A percentile compares a stretch with the other conserved stretches of the same genome.
Evolutionary conservation across 1,139 yeast species (phyloP).

Genomic region (Spencermartinsiella ligniputridi): DNA sequence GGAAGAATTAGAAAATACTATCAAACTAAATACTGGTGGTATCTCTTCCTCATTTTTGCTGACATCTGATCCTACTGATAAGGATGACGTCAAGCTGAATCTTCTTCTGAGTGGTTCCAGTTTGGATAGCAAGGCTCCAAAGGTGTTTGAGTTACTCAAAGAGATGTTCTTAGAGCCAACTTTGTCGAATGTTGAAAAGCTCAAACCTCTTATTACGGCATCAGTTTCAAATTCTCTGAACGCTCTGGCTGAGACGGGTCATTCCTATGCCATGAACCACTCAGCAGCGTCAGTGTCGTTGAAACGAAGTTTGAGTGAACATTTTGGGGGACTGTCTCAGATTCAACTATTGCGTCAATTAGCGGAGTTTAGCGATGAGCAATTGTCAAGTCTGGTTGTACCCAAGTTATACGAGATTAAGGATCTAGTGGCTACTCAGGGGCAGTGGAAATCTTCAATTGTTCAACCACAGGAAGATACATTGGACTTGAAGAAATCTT

Average conservation of each 20-base stretch:
- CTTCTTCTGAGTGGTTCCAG: conserved; percentile 66
- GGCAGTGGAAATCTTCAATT: conserved; percentile 13
- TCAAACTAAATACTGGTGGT: conserved; percentile 84
- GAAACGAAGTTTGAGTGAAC: conserved; percentile 57
- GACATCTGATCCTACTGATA: conserved; percentile 46
- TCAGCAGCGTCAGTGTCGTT: conserved; percentile 64
- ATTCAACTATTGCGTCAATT: conserved; percentile 64
- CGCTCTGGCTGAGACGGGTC: conserved; percentile 82
- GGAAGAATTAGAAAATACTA: conserved; percentile 80
- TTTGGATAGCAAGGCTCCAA: conserved; percentile 56
- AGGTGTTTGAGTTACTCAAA: conserved; percentile 61
- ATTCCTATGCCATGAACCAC: conserved; percentile 68
- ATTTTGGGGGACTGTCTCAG: conserved; percentile 69
- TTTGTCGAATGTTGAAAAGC: conserved; percentile 64
- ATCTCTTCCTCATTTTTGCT: conserved; percentile 56
- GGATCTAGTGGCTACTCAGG: conserved; percentile 24
- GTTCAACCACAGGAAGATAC: conserved; percentile 21
- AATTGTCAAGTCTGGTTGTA: conserved; percentile 48
- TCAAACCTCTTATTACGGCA: conserved; percentile 67
- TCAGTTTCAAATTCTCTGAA: conserved; percentile 76
- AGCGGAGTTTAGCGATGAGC: conserved; percentile 55
- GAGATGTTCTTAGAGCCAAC: conserved; percentile 68
- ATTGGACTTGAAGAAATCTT: conserved; percentile 12
- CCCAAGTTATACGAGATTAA: conserved; percentile 61
- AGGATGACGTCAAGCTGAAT: conserved; percentile 35